phyloP scores from a whole-genome alignment of 2,329 filamentous ascomycete species.

The Knufia petricola region DNA sequence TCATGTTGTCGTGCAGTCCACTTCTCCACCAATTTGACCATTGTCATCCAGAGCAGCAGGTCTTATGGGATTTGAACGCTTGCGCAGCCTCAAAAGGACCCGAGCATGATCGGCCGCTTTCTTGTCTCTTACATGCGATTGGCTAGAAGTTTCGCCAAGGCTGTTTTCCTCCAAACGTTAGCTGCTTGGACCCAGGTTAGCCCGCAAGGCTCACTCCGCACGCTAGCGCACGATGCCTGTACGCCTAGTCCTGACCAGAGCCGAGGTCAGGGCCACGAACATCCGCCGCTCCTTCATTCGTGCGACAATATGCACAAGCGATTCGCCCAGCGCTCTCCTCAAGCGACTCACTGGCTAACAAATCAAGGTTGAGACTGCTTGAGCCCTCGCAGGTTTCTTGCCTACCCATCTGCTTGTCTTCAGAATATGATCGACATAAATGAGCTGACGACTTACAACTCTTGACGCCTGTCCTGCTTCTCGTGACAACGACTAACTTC shows the following conservation, averaged over 20 bases:
- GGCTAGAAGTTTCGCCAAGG: background rate
- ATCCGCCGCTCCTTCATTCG: background rate
- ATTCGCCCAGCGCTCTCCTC: too few species aligned
- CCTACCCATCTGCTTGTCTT: too few species aligned
- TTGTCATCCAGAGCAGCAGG: too few species aligned
- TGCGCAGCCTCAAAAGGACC: background rate
- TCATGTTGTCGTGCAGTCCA: too few species aligned
- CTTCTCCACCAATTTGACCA: too few species aligned
- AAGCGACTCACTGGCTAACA: too few species aligned
- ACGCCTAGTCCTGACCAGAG: background rate
- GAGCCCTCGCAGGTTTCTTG: too few species aligned
- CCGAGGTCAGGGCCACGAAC: background rate
- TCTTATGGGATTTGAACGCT: background rate
- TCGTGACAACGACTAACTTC: too few species aligned
- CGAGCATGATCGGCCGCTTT: background rate
- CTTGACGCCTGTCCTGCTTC: too few species aligned
- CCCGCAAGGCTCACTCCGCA: background rate
- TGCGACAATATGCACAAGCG: background rate
- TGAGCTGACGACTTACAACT: too few species aligned
- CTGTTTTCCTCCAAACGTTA: background rate
- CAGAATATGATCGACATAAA: too few species aligned
- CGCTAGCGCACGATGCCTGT: background rate
- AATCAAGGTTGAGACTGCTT: too few species aligned
- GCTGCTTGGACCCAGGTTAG: background rate
- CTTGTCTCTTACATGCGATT: background rate